Evolutionary conservation across 352 stramenopile species (phyloP).

Genomic region (Globisporangium canariense): DNA sequence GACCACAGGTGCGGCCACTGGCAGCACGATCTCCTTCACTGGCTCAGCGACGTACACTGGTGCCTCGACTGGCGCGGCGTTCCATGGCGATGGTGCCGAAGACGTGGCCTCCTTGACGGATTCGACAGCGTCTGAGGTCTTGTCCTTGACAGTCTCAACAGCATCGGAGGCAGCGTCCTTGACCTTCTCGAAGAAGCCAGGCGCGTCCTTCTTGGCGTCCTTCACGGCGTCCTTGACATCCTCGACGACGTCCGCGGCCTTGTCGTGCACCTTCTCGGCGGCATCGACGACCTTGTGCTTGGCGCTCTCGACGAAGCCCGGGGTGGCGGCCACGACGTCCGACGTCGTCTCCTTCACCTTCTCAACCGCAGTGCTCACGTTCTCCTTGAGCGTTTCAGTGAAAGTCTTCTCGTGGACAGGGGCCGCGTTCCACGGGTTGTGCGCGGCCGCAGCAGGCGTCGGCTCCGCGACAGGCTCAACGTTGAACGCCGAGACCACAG

Average conservation of each 20-base stretch:
- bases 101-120: constrained; percentile 16
- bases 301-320: constrained; percentile 19
- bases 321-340: constrained; percentile 16
- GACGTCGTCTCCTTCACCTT: constrained; percentile 16
- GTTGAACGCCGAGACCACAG: constrained; percentile 34
- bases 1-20: constrained; percentile 2
- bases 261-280: constrained; percentile 14
- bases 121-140: constrained; percentile 5
- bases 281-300: constrained; percentile 18
- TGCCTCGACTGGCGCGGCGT: constrained; percentile 17
- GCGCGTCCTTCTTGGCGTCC: constrained; percentile 13
- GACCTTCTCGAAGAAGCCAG: constrained; percentile 14
- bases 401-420: constrained; percentile 27
- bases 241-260: constrained; percentile 19
- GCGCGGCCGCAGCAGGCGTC: neutral
- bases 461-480: constrained; percentile 9
- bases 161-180: constrained; percentile 12
- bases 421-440: constrained; percentile 39
- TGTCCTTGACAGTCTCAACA: constrained; percentile 19
- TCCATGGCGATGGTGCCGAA: constrained; percentile 17
- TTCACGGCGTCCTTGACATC: constrained; percentile 22
- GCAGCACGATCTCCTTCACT: constrained; percentile 18
- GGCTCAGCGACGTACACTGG: constrained; percentile 18
- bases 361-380: constrained; percentile 12
- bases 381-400: constrained; percentile 19